A percentile compares a stretch with the other conserved stretches of the same genome.
phyloP scores from a whole-genome alignment of 1,139 yeast genomes.

The Tardiomyces blankii region DNA sequence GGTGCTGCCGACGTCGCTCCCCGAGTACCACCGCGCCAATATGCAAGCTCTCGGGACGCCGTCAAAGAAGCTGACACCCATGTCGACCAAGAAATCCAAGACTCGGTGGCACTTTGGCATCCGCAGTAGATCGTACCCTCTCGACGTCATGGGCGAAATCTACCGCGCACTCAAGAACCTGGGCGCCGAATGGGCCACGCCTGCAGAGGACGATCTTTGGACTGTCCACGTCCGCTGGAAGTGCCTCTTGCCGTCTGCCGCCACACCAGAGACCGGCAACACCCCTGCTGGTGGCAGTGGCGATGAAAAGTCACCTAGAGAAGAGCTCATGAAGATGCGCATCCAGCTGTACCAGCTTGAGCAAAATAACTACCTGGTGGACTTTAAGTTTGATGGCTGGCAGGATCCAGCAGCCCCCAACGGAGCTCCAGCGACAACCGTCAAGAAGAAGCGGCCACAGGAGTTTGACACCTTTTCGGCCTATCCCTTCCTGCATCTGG shows the following conservation, averaged over 20 bases:
- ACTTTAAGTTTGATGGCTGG: slow-evolving; percentile 98
- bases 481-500: slow-evolving; percentile 86
- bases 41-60: slow-evolving; percentile 49
- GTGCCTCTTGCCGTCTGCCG: slow-evolving; percentile 42
- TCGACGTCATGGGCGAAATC: slow-evolving; percentile 98
- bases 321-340: slow-evolving; percentile 87
- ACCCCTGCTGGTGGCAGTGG: slow-evolving; percentile 7
- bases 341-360: slow-evolving; percentile 93
- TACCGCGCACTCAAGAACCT: slow-evolving; percentile 86
- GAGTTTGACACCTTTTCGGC: slow-evolving; percentile 67
- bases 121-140: slow-evolving; percentile 88
- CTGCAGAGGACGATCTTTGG: slow-evolving; percentile 83
- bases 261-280: slow-evolving; percentile 10
- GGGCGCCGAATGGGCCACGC: slow-evolving; percentile 97
- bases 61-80: slow-evolving; percentile 51
- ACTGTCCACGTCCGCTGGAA: slow-evolving; percentile 95
- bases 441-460: slow-evolving; percentile 8
- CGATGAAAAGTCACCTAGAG: slow-evolving; percentile 8
- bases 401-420: slow-evolving; percentile 30
- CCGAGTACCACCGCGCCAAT: slow-evolving; percentile 87
- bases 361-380: slow-evolving; percentile 91
- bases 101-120: slow-evolving; percentile 99
- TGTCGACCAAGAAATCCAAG: slow-evolving; percentile 73
- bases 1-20: slow-evolving; percentile 83
- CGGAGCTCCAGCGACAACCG: slow-evolving; percentile 16